Evolutionary conservation across 345 rosid species (phyloP), one percentile per base, ranked within the genome.

Genomic region (Populus ilicifolia): DNA sequence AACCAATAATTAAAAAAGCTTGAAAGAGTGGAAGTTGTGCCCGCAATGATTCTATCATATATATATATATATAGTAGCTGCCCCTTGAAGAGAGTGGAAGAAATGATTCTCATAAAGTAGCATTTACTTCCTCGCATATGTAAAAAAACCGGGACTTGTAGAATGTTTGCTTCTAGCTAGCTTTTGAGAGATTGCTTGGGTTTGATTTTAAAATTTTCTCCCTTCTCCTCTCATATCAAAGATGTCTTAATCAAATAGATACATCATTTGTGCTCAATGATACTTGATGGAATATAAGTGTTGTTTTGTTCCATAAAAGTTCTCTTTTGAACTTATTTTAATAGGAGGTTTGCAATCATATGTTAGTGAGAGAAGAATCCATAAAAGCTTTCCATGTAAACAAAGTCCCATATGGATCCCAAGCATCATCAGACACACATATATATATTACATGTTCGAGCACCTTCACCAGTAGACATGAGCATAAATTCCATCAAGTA

Each of bases 221-320:
- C 23, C 52, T 64, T 35, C 46, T 48, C 12, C 70, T 54, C 73
- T 64, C 80, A 43, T 71, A 75, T 71, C 43, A n/a, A 72, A 63
- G 27, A 50, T 66, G 89, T 86, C 91, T 30, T 83, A 64, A 83
- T 88, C 88, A 83, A 59, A 80, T 50, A 63, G 84, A 83, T 84
- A 80, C 82, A 81, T 83, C 79, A 69, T n/a, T 62, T 76, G 79
- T 71, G 83, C 82, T 70, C 73, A 77, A 80, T 71, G 75, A 88
- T 85, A 25, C 82, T 75, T 79, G 86, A 85, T 80, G 85, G 83
- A 79, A 78, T 71, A 73, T 71, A 81, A 79, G 80, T 79, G 75
- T 41, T 72, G 14, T 56, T 82, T 78, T 75, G 71, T 84, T 66
- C 50, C 67, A 30, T 61, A 83, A 88, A 88, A 88, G 89, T 78